Base-by-base conservation (phyloP, 352 stramenopile species). In the Phytophthora hybrid region DNA sequence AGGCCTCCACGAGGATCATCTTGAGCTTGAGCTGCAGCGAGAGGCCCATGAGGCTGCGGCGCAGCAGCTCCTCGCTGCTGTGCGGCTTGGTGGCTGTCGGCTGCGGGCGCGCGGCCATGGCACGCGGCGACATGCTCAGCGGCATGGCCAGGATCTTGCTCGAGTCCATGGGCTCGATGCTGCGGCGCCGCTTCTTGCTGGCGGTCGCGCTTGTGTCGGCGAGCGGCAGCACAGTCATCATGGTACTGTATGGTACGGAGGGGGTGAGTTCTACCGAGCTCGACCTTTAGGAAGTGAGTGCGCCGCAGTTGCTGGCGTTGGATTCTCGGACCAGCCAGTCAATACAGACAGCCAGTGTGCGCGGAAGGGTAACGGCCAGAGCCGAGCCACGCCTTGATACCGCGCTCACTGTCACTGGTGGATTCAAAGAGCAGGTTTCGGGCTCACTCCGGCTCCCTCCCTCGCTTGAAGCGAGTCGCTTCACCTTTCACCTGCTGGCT, bases 1-100 rank as follows among this genome's bases (percentile, higher is more conserved):
- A 94, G 23, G 89, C 87, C 59, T 96, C 89, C 34, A 93, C 84
- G 46, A 96, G 67, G 49, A 94, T 90, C 77, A 87, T 91, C 84
- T 94, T 96, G 73, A 94, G 85, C 76, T 93, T 94, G 67, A 93
- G 84, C 76, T 93, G 85, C 54, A 94, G 77, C 32, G 87, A 88
- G 31, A 95, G 83, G 4, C 88, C 85, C 83, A 93, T 90, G 65
- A 95, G 82, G 56, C 78, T 90, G 52, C 84, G 83, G 18, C 87
- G 80, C 63, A 92, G 65, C 7, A 85, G 74, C 29, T 87, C 79
- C 9, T 81, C 76, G 23, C 65, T 70, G 31, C 51, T 37, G 19
- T 13, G 29, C 55, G 29, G 56, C 41, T 61, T 68, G 49, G 4
- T 41, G 41, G 41, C 13, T 16, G 41, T 49, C 16, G 41, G 7